Evolutionary conservation across 2,329 filamentous ascomycete species (phyloP), one percentile per base, ranked within the genome.

Genomic region (Onygena corvina): DNA sequence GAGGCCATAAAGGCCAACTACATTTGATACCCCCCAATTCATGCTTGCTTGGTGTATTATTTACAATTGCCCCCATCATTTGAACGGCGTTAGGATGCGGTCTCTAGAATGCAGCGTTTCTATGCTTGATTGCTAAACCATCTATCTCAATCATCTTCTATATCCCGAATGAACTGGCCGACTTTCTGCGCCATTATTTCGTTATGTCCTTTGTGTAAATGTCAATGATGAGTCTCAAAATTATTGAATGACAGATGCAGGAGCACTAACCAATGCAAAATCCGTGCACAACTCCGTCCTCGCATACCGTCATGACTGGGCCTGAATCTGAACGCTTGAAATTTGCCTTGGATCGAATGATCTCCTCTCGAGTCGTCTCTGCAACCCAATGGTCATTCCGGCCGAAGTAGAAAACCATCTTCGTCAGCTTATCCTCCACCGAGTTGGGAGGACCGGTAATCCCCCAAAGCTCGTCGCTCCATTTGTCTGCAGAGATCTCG

Each of bases 371-470:
- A 25, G 76, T 79, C 56, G 68, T 64, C 53, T 77, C 69, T 1
- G 76, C 76, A 21, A 81, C 75, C 78, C 78, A 81, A 57, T 79
- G 76, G 58, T 82, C 79, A 44, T 74, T 64, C 30, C 72, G 64
- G 1, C 75, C 77, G 60, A 79, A 82, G 55, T 79, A 73, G 57
- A 82, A 79, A 47, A 72, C 71, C 35, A 81, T 53, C 46, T 69
- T 71, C 2, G 71, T 64, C 1, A 69, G 60, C 5, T 67, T 59
- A 40, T 66, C 59, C 1, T 54, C 46, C 0, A 52, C 55, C 20
- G 50, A 49, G 21, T 49, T 49, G 16, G 52, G 29, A 14, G 47
- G 31, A n/a, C 48, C 31, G 29, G 35, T 20, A 16, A 70, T 67
- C 1, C 76, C 77, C 79, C 79, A 82, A 34, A 81, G 65, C 51